Base-by-base conservation (phyloP, 768 basidiomycete species). In the Vishniacozyma victoriae region DNA sequence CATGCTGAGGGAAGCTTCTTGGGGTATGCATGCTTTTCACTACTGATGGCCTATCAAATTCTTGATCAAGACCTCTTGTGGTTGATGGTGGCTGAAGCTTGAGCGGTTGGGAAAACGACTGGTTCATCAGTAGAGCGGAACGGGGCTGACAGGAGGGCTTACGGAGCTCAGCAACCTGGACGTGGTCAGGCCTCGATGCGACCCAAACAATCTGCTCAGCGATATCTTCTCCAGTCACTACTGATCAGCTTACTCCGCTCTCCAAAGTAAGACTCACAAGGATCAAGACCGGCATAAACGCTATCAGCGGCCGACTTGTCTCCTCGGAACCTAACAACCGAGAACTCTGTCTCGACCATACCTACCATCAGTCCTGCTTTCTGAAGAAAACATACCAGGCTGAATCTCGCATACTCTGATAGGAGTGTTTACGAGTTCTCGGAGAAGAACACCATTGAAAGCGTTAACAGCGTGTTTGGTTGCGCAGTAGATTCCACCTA, bases 171-270 rank as follows among this genome's bases (percentile, higher is more conserved):
- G 70, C 67, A 39, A 96, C 78, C 67, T 96, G 91, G 37, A 96
- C 87, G 64, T 93, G 92, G 33, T 86, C 78, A 11, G 92, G 92
- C 35, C 92, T 83, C 11, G 86, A 78, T 16, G 95, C 93, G 13
- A 83, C 83, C 93, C 93, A 99, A 16, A 93, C 90, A 63, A 99
- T 92, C 73, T 97, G 91, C 70, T 99, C 95, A 1, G 95, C 95
- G 38, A 96, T 85, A 65, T 96, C 91, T 51, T 84, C 78, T 5
- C 84, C 82, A 5, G 79, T 78, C 71, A 93, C 87, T 91, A 62
- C 11, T 44, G 54, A 25, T 7, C 5, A 7, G 42, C 26, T 12
- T 14, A 33, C 29, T 9, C 9, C 9, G 29, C 9, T 33, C 29
- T 9, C 29, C 9, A 33, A 33, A n/a, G 29, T 33, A 37, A 16